A percentile compares a stretch with the other conserved stretches of the same genome.
These are phyloP conservation scores for Acanthamoeba rhysodes DNA, from an alignment of 208 protist genomes.

Conservation along the genomic window DNA sequence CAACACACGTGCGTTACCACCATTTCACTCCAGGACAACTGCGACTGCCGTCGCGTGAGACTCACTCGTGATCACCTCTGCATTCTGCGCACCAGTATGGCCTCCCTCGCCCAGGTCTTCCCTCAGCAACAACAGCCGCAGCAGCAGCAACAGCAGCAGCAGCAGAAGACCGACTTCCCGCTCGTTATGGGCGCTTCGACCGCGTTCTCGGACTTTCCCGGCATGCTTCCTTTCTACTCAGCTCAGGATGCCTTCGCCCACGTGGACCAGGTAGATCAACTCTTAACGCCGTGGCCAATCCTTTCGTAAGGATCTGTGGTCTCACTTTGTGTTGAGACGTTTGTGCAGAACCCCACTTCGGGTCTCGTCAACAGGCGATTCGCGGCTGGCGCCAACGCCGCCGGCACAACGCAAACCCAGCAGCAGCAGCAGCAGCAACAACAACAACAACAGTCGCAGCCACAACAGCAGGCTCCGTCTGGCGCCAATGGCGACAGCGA, in stretches of 20 bases:
- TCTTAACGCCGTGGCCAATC: neutral
- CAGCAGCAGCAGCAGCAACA: constrained; percentile 1
- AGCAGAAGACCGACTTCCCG: neutral
- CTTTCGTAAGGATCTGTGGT: neutral
- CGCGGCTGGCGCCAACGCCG: neutral
- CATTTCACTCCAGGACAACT: too few relatives aligned
- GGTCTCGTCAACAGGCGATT: neutral
- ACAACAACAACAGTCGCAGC: neutral
- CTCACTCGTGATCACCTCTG: too few relatives aligned
- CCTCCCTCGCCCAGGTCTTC: neutral
- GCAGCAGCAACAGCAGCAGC: neutral
- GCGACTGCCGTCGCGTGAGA: too few relatives aligned
- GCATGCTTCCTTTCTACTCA: neutral
- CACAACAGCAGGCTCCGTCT: neutral
- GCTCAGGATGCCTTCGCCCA: constrained; percentile 13
- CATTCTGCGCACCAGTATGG: neutral
- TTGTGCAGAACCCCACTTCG: neutral
- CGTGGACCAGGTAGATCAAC: neutral
- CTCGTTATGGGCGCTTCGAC: neutral
- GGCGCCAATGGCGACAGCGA: neutral
- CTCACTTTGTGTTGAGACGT: neutral
- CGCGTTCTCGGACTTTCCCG: neutral
- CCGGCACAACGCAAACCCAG: neutral
- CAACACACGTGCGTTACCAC: neutral
- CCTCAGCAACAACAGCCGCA: neutral